These are phyloP conservation scores for Fusarium incarnatum DNA, from an alignment of 2,329 filamentous ascomycete genomes.

Conservation along the genomic window DNA sequence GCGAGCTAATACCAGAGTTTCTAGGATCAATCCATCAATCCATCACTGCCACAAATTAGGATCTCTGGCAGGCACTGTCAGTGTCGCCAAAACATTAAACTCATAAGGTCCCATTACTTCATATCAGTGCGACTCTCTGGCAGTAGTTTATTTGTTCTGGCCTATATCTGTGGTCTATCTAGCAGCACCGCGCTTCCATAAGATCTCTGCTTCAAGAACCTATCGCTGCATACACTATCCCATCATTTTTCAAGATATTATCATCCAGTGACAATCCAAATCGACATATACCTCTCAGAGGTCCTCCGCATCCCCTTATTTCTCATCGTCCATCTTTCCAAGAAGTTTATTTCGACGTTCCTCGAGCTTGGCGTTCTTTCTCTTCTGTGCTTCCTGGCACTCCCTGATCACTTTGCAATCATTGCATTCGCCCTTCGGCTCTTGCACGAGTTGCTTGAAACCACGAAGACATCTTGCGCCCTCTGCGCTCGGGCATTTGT, in stretches of 20 bases:
- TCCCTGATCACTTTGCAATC: neutral
- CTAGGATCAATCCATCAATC: neutral
- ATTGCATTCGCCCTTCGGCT: neutral
- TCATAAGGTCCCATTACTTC: neutral
- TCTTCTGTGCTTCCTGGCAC: neutral
- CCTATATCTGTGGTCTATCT: neutral
- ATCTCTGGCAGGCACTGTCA: neutral
- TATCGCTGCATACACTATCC: neutral
- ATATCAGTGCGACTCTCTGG: neutral
- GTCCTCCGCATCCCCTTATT: neutral
- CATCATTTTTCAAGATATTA: rapidly evolving
- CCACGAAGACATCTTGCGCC: neutral
- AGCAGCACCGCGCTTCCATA: neutral
- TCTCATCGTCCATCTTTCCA: rapidly evolving
- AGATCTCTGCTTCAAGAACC: neutral
- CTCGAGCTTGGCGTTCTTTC: neutral
- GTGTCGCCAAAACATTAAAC: rapidly evolving
- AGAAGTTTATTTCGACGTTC: neutral
- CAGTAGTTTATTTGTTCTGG: neutral
- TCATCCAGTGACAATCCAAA: neutral
- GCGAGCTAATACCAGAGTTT: rapidly evolving
- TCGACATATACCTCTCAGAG: rapidly evolving
- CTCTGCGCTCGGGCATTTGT: neutral
- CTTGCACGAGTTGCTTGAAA: neutral
- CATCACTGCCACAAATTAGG: neutral